A percentile compares a stretch with the other conserved stretches of the same genome.
phyloP scores from a whole-genome alignment of 306 rosid genomes.

The Dryas octopetala region DNA sequence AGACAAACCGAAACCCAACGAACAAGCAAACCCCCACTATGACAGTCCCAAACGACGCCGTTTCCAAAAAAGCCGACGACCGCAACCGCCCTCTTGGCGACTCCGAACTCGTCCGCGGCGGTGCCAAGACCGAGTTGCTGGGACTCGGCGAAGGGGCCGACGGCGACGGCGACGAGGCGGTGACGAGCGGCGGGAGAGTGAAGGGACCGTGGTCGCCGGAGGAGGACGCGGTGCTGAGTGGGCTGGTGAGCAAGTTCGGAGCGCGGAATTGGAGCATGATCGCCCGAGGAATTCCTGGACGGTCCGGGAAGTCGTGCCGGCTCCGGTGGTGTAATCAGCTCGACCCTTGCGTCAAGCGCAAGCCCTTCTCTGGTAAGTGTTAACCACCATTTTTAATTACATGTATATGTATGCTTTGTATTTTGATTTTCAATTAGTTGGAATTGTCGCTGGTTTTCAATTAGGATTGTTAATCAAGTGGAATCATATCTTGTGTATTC shows the following conservation, averaged over 20 bases:
- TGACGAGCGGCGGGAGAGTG: slow-evolving; percentile 39
- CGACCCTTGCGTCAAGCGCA: slow-evolving; percentile 73
- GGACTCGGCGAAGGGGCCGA: neutral
- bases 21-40: slow-evolving; percentile 10
- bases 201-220: slow-evolving; percentile 80
- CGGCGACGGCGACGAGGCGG: neutral
- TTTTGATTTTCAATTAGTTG: neutral
- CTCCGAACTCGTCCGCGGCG: slow-evolving; percentile 4
- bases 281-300: slow-evolving; percentile 68
- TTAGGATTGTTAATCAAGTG: neutral
- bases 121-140: slow-evolving; percentile 12
- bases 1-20: neutral
- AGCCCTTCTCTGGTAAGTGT: slow-evolving; percentile 67
- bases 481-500: neutral
- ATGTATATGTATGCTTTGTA: neutral
- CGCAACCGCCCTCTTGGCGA: slow-evolving; percentile 5
- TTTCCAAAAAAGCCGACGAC: slow-evolving; percentile 11
- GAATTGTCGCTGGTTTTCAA: neutral
- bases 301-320: slow-evolving; percentile 88
- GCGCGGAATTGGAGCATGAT: slow-evolving; percentile 81
- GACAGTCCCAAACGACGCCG: slow-evolving; percentile 29
- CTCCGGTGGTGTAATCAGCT: slow-evolving; percentile 91
- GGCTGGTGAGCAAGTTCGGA: slow-evolving; percentile 66
- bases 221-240: slow-evolving; percentile 51
- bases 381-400: slow-evolving; percentile 1